phyloP scores from a whole-genome alignment of 345 rosid species.

The Syzygium grande region DNA sequence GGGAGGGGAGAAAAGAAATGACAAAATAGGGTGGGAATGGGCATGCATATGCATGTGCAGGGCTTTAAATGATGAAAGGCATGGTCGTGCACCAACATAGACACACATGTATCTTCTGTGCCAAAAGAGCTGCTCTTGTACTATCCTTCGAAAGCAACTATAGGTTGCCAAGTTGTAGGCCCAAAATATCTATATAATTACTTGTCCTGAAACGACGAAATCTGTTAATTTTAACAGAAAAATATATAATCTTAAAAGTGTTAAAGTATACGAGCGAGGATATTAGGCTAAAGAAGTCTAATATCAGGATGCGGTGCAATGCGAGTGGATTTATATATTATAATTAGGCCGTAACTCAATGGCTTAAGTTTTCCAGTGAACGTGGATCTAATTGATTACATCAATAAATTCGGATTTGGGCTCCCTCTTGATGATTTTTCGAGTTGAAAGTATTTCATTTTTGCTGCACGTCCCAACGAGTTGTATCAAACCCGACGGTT shows the following conservation, averaged over 20 bases:
- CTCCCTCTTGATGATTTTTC: background rate
- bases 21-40: background rate
- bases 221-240: background rate
- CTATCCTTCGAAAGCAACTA: background rate
- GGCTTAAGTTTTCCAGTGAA: background rate
- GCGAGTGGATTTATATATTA: background rate
- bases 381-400: accelerated
- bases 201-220: background rate
- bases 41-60: background rate
- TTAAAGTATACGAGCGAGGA: background rate
- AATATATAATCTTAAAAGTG: background rate
- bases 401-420: background rate
- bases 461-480: background rate
- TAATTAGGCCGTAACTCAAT: accelerated
- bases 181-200: background rate
- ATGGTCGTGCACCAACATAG: background rate
- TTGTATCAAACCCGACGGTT: background rate
- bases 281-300: background rate
- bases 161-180: background rate
- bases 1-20: background rate
- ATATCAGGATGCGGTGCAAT: background rate
- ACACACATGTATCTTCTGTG: background rate
- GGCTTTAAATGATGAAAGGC: background rate
- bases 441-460: background rate
- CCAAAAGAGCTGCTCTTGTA: background rate